phyloP scores from a whole-genome alignment of 805 yeast genomes.

The Candida silvatica region DNA sequence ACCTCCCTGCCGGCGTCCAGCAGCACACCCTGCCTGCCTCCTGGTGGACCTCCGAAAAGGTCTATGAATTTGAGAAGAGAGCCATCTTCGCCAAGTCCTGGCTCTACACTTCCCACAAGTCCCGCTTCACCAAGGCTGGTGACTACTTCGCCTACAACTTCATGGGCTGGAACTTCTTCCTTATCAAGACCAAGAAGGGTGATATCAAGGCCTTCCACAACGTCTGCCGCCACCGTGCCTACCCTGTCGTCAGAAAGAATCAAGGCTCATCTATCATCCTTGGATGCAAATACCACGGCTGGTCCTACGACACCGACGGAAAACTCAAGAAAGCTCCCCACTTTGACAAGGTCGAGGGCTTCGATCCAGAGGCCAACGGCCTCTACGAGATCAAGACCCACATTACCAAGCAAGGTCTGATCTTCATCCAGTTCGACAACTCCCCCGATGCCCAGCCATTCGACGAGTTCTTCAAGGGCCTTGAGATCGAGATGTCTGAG shows the following conservation, averaged over 20 bases:
- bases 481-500: constrained; percentile 44
- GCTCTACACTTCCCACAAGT: constrained; percentile 45
- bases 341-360: constrained; percentile 51
- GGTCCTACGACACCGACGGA: constrained; percentile 60
- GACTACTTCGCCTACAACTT: constrained; percentile 44
- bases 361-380: constrained; percentile 45
- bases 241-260: constrained; percentile 51
- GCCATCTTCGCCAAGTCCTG: constrained; percentile 49
- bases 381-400: constrained; percentile 47
- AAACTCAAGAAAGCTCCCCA: constrained; percentile 53
- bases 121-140: constrained; percentile 49
- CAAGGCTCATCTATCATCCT: constrained; percentile 48
- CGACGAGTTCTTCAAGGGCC: constrained; percentile 43
- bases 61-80: constrained; percentile 50
- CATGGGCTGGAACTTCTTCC: constrained; percentile 46
- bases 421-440: constrained; percentile 46
- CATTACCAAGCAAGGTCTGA: constrained; percentile 46
- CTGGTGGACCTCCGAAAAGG: constrained; percentile 56
- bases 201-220: constrained; percentile 53
- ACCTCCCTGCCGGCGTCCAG: constrained; percentile 11
- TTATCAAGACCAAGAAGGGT: constrained; percentile 45
- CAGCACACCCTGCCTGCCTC: constrained; percentile 54
- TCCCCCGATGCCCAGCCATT: constrained; percentile 36
- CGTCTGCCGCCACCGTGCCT: constrained; percentile 59
- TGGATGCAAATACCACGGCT: constrained; percentile 58